A percentile compares a stretch with the other conserved stretches of the same genome.
These are phyloP conservation scores for Yamadazyma mexicana DNA, from an alignment of 1,139 yeast species.

Conservation along the genomic window DNA sequence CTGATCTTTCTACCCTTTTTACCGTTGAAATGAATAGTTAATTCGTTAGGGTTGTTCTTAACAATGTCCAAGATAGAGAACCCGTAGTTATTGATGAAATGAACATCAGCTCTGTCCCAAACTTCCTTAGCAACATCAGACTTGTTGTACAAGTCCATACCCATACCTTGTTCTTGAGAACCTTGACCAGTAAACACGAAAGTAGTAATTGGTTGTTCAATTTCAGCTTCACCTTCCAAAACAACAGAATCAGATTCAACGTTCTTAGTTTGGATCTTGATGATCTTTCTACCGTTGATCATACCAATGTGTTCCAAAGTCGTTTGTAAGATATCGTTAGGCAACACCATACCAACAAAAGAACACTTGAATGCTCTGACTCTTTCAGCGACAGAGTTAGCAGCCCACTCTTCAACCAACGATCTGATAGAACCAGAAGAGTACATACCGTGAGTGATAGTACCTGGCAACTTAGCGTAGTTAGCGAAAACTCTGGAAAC, in stretches of 20 bases:
- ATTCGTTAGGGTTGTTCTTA: conserved; percentile 90
- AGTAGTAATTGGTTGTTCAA: conserved; percentile 95
- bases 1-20: conserved; percentile 94
- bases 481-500: conserved; percentile 93
- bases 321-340: conserved; percentile 87
- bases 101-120: conserved; percentile 97
- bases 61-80: conserved; percentile 96
- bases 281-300: conserved; percentile 98
- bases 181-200: conserved; percentile 99
- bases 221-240: conserved; percentile 93
- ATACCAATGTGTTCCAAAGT: conserved; percentile 94
- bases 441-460: conserved; percentile 98
- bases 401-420: conserved; percentile 97
- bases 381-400: conserved; percentile 92
- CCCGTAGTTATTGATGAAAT: conserved; percentile 91
- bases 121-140: conserved; percentile 92
- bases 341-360: conserved; percentile 96
- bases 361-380: conserved; percentile 91
- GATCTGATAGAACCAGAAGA: conserved; percentile 93
- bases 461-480: conserved; percentile 93
- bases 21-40: conserved; percentile 97
- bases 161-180: conserved; percentile 99
- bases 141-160: conserved; percentile 94
- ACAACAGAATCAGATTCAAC: conserved; percentile 76
- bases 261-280: conserved; percentile 85